Conservation (phyloP, 192 early-diverging fungal genomes). For the Backusella mclennaniae region DNA sequence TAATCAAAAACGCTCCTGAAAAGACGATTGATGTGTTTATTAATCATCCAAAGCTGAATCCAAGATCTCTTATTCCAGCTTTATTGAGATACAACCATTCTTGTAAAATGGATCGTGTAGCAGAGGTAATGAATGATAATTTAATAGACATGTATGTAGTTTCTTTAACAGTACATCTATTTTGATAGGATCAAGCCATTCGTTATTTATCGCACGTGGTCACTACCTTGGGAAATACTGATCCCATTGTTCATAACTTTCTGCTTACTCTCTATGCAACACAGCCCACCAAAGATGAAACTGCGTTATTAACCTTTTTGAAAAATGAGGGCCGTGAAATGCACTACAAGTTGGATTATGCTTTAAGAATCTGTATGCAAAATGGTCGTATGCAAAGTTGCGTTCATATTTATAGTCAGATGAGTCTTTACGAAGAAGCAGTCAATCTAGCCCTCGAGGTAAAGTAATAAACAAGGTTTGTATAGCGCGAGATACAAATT, state of each 20-base stretch:
- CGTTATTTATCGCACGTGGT: conserved; percentile 86
- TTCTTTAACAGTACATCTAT: not conserved
- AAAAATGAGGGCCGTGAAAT: conserved; percentile 69
- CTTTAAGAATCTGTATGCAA: conserved; percentile 84
- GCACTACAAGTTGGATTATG: conserved; percentile 89
- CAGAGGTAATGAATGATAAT: conserved; percentile 12
- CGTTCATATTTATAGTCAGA: conserved; percentile 83
- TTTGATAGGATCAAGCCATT: conserved; percentile 76
- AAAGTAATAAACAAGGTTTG: not conserved
- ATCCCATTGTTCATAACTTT: conserved; percentile 92
- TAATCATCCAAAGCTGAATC: conserved; percentile 75
- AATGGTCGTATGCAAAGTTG: conserved; percentile 80
- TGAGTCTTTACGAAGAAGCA: conserved; percentile 89
- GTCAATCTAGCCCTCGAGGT: conserved; percentile 86
- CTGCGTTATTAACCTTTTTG: conserved; percentile 75
- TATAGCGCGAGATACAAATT: not conserved
- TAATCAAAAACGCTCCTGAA: conserved; percentile 82
- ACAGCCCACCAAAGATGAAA: conserved; percentile 64
- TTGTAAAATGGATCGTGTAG: conserved; percentile 25
- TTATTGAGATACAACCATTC: conserved; percentile 76
- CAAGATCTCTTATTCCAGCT: conserved; percentile 83
- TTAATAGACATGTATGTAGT: no score
- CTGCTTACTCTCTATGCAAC: conserved; percentile 76
- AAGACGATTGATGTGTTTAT: conserved; percentile 86
- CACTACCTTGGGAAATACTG: conserved; percentile 72